Base-by-base conservation (phyloP, 768 basidiomycete species). In the Phanerodontia chrysosporium region DNA sequence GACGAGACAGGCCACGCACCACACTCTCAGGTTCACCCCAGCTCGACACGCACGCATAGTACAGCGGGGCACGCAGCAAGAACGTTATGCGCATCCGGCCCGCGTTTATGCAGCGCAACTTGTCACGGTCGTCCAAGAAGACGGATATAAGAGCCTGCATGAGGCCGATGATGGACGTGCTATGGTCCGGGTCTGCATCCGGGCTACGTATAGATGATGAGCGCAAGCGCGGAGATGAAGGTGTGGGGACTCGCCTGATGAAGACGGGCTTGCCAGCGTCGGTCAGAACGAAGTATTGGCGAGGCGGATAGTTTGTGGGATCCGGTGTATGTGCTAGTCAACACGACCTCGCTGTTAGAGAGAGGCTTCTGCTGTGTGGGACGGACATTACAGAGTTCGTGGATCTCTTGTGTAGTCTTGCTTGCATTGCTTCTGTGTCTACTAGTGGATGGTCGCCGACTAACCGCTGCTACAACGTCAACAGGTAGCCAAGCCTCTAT, bases 231-330 rank as follows among this genome's bases (percentile, higher is more conserved):
- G 18, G 18, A 18, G 8, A 7, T 29, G 18, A 46, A 16, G 8
- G 18, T 35, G 29, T n/a, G n/a, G n/a, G 45, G 27, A 30, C 76
- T 59, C 71, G 90, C 95, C 91, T 92, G 45, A 85, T 80, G 68
- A 91, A 99, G 12, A 99, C 95, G n/a, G 95, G 95, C 72, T 99
- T 98, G 28, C 97, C 97, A 29, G 97, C 97, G 62, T 95, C 86
- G 0, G 95, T 98, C 21, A 98, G 80, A 16, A 98, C 83, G 68
- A 91, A 97, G 71, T 98, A 99, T 68, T 92, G 84, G 54, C 95
- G 80, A 24, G 82, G 49, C 9, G 28, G 49, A 51, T 51, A 51
- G 49, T 30, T 66, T 22, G 22, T 30, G 36, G 39, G 49, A 49
- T 46, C 27, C 35, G 18, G 55, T 44, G 27, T 52, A 25, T 27